Conservation (phyloP, 2,329 filamentous ascomycete genomes). For the Bipolaris gigantea region DNA sequence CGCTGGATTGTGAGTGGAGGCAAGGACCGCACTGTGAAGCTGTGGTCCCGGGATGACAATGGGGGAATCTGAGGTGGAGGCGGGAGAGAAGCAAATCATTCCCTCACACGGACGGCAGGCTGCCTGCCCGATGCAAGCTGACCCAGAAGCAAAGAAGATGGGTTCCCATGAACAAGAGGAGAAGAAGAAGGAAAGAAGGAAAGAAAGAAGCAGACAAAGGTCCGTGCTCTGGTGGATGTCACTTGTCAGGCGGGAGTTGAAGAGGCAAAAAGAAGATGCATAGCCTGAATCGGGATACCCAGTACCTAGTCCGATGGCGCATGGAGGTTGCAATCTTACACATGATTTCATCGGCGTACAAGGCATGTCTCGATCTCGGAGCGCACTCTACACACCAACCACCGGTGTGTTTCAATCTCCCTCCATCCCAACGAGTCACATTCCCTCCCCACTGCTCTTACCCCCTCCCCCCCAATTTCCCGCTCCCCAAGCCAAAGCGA, state of each 20-base stretch:
- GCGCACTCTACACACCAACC: too few relatives aligned
- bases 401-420: too few relatives aligned
- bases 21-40: slow-evolving; percentile 91
- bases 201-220: slow-evolving; percentile 9
- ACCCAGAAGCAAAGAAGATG: slow-evolving; percentile 3
- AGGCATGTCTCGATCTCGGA: neutral
- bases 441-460: too few relatives aligned
- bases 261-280: slow-evolving; percentile 10
- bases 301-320: slow-evolving; percentile 6
- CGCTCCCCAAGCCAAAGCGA: too few relatives aligned
- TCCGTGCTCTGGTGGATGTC: slow-evolving; percentile 14
- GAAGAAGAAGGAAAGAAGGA: neutral
- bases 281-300: slow-evolving; percentile 25
- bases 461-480: too few relatives aligned
- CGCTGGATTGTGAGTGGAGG: slow-evolving; percentile 94
- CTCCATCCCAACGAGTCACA: too few relatives aligned
- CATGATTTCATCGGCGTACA: neutral
- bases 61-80: slow-evolving; percentile 34
- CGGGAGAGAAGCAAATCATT: neutral
- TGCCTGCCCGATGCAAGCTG: neutral
- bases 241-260: slow-evolving; percentile 13
- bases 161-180: neutral
- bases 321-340: slow-evolving; percentile 6
- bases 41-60: slow-evolving; percentile 79
- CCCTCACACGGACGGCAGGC: neutral